Percentiles rank a stretch among this genome's conserved stretches.
phyloP scores from a whole-genome alignment of 805 yeast genomes.

The Ogataea methanolica region DNA sequence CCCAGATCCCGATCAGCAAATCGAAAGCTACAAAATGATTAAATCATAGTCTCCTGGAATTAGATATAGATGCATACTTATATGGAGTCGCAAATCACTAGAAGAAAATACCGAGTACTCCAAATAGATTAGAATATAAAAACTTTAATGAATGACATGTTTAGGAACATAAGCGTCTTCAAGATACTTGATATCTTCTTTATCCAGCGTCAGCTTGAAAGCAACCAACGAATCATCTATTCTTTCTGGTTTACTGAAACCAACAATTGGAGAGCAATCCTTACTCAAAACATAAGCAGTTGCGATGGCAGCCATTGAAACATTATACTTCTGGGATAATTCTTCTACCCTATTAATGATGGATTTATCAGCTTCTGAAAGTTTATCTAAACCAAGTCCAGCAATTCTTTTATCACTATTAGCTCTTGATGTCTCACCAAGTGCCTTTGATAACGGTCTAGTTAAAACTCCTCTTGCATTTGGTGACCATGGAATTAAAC shows the following conservation, averaged over 20 bases:
- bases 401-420: background rate
- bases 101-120: too few species aligned
- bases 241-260: slow-evolving; percentile 43
- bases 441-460: slow-evolving; percentile 32
- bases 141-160: background rate
- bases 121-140: background rate
- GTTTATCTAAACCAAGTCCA: slow-evolving; percentile 10
- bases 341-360: slow-evolving; percentile 50
- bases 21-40: too few species aligned
- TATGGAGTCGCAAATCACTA: too few species aligned
- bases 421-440: slow-evolving; percentile 6
- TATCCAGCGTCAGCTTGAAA: slow-evolving; percentile 34
- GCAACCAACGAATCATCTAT: slow-evolving; percentile 49
- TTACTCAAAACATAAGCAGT: slow-evolving; percentile 51
- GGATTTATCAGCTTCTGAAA: slow-evolving; percentile 24
- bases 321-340: slow-evolving; percentile 40
- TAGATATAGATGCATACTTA: too few species aligned
- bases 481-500: slow-evolving; percentile 58
- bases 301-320: slow-evolving; percentile 49
- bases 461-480: slow-evolving; percentile 49
- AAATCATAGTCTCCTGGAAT: too few species aligned
- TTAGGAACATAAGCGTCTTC: slow-evolving; percentile 29
- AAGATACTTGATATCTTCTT: slow-evolving; percentile 32
- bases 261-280: slow-evolving; percentile 53
- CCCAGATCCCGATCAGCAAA: too few species aligned